Evolutionary conservation across 2,329 filamentous ascomycete species (phyloP).

Genomic region (Fusarium bactridioides): DNA sequence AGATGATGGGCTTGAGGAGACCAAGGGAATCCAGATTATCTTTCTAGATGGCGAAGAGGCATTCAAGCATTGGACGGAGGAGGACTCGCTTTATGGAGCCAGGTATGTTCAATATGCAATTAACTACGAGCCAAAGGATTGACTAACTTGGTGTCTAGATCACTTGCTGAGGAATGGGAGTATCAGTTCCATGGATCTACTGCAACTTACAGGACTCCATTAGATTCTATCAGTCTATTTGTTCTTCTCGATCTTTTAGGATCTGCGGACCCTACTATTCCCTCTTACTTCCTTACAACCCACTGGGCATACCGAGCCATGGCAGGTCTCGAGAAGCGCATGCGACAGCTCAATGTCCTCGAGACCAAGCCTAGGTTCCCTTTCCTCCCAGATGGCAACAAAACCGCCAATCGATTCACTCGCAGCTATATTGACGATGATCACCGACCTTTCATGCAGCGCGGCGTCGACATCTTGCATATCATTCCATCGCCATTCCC

Average conservation of each 20-base stretch:
- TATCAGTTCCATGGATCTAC: constrained; percentile 70
- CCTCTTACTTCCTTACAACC: constrained; percentile 87
- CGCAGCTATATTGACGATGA: constrained; percentile 77
- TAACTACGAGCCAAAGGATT: background rate
- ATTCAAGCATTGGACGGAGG: constrained; percentile 79
- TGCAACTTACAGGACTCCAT: constrained; percentile 76
- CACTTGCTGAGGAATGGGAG: constrained; percentile 87
- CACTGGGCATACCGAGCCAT: constrained; percentile 92
- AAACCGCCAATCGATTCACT: constrained; percentile 57
- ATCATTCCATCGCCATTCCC: constrained; percentile 88
- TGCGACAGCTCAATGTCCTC: constrained; percentile 72
- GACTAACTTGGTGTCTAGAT: constrained; percentile 46
- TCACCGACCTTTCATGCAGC: constrained; percentile 86
- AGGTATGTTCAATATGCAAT: constrained; percentile 60
- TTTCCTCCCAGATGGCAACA: constrained; percentile 74
- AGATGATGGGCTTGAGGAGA: constrained; percentile 69
- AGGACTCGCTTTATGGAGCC: constrained; percentile 88
- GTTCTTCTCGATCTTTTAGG: constrained; percentile 92
- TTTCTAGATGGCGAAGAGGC: constrained; percentile 95
- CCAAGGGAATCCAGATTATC: constrained; percentile 86
- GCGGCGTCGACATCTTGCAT: constrained; percentile 89
- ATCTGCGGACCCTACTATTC: constrained; percentile 70
- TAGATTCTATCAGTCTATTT: constrained; percentile 86
- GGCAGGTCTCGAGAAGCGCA: constrained; percentile 75
- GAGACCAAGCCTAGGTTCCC: constrained; percentile 60